These are phyloP conservation scores for Leishmania guyanensis DNA, from an alignment of 208 protist genomes.

Conservation along the genomic window DNA sequence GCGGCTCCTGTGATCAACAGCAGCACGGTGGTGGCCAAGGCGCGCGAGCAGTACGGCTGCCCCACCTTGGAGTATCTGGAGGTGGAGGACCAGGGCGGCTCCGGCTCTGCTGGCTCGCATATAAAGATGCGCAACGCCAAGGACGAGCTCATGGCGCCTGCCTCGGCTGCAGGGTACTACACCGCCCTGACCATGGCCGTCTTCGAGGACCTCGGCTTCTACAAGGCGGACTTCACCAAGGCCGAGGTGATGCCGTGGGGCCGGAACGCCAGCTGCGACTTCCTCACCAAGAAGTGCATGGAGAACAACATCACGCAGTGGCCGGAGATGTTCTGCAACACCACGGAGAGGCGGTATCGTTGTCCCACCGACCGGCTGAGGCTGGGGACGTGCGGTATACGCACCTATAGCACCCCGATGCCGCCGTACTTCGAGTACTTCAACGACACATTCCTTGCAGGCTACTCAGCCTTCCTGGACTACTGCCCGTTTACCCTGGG, in stretches of 20 bases:
- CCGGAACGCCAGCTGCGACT: conserved; percentile 51
- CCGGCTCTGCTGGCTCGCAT: conserved; percentile 49
- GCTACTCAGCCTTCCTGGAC: conserved; percentile 33
- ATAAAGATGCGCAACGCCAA: conserved; percentile 79
- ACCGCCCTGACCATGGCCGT: conserved; percentile 79
- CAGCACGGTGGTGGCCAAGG: background rate
- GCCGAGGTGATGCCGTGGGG: conserved; percentile 80
- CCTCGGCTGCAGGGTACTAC: conserved; percentile 36
- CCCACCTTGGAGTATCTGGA: conserved; percentile 50
- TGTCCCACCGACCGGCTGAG: background rate
- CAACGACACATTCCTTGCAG: conserved; percentile 27
- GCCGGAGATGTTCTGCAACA: conserved; percentile 72
- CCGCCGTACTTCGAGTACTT: conserved; percentile 58
- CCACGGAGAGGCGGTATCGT: conserved; percentile 23
- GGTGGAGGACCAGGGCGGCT: conserved; percentile 56
- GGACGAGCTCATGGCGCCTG: conserved; percentile 85
- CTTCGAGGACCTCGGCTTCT: conserved; percentile 84
- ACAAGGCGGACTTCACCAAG: conserved; percentile 60
- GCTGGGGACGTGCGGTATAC: conserved; percentile 36
- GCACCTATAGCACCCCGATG: background rate
- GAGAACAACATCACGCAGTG: conserved; percentile 31
- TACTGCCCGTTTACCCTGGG: conserved; percentile 37
- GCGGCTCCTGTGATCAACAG: conserved; percentile 6
- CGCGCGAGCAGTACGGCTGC: conserved; percentile 57
- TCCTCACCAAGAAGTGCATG: conserved; percentile 54